Percentiles rank a stretch among this genome's conserved stretches.
phyloP scores from a whole-genome alignment of 208 protist genomes.

The Crithidia bombi region DNA sequence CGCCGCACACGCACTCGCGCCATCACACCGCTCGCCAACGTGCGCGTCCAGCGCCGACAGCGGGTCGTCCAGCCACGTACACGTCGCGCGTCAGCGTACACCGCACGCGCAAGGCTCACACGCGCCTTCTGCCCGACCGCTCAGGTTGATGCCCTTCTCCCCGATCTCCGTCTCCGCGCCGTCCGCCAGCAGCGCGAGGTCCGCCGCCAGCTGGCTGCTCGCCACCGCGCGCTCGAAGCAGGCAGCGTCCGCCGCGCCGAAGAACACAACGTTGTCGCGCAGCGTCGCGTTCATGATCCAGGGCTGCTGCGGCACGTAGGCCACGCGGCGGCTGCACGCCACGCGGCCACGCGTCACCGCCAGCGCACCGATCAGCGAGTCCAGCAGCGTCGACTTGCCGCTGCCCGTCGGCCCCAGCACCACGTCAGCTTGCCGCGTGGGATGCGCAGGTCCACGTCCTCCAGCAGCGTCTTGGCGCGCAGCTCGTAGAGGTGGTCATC shows the following conservation, averaged over 20 bases:
- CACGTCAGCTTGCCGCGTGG: constrained; percentile 52
- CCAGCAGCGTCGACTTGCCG: constrained; percentile 64
- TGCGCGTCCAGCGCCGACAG: constrained; percentile 93
- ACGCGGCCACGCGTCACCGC: constrained; percentile 47
- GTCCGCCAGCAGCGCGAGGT: constrained; percentile 79
- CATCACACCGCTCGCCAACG: constrained; percentile 65
- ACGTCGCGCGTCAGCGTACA: constrained; percentile 83
- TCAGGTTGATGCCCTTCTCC: constrained; percentile 85
- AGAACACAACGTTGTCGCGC: constrained; percentile 93
- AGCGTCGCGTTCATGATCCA: constrained; percentile 93
- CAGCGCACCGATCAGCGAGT: constrained; percentile 47
- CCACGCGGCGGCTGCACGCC: constrained; percentile 40
- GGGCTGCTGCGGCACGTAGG: constrained; percentile 90
- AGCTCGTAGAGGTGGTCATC: constrained; percentile 36
- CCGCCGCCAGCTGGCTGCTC: constrained; percentile 69
- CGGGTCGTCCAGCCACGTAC: constrained; percentile 92
- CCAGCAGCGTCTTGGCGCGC: constrained; percentile 39
- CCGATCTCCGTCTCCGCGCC: constrained; percentile 89
- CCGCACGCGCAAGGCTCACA: constrained; percentile 75
- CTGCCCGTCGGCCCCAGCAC: constrained; percentile 51
- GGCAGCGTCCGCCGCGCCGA: constrained; percentile 50
- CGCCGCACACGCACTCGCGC: constrained; percentile 49
- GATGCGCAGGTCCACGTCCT: constrained; percentile 45
- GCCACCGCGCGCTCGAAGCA: constrained; percentile 57
- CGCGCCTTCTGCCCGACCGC: constrained; percentile 87